A percentile compares a stretch with the other conserved stretches of the same genome.
Conservation (phyloP, 2,329 filamentous ascomycete species). For the Hypomyces rosellus region DNA sequence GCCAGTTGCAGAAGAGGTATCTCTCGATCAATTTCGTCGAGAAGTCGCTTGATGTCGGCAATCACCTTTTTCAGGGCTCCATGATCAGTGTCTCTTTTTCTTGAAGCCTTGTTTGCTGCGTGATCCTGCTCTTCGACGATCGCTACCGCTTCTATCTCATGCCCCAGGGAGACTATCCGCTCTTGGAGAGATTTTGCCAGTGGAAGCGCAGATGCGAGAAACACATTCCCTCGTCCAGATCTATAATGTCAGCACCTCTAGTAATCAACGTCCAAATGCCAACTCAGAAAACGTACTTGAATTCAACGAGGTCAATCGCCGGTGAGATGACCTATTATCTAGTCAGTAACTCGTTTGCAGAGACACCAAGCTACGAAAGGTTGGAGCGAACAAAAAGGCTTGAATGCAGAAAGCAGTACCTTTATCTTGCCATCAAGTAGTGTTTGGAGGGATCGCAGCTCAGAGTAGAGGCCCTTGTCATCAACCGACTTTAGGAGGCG, state of each 20-base stretch:
- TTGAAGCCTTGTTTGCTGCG: conserved; percentile 33
- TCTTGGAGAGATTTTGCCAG: conserved; percentile 77
- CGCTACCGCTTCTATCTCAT: conserved; percentile 65
- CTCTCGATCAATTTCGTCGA: conserved; percentile 79
- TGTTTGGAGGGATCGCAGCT: conserved; percentile 65
- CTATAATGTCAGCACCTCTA: conserved; percentile 22
- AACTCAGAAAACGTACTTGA: conserved; percentile 54
- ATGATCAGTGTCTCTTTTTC: conserved; percentile 31
- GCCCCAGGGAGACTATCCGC: conserved; percentile 75
- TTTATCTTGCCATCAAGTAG: conserved; percentile 80
- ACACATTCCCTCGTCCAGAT: conserved; percentile 47
- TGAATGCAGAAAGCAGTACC: conserved; percentile 31
- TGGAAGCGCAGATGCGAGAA: conserved; percentile 74
- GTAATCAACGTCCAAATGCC: neutral
- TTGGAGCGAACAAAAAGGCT: neutral
- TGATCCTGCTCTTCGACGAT: conserved; percentile 49
- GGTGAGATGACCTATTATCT: conserved; percentile 68
- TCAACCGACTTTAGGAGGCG: conserved; percentile 72
- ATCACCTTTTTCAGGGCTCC: conserved; percentile 65
- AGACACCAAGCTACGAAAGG: neutral
- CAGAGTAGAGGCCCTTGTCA: conserved; percentile 58
- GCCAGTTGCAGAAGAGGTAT: conserved; percentile 89
- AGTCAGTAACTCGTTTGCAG: conserved; percentile 1
- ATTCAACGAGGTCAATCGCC: conserved; percentile 84
- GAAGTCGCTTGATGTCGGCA: conserved; percentile 65